These are phyloP conservation scores for Lolium perenne DNA, from an alignment of 176 grass and related monocot species.

Conservation along the genomic window DNA sequence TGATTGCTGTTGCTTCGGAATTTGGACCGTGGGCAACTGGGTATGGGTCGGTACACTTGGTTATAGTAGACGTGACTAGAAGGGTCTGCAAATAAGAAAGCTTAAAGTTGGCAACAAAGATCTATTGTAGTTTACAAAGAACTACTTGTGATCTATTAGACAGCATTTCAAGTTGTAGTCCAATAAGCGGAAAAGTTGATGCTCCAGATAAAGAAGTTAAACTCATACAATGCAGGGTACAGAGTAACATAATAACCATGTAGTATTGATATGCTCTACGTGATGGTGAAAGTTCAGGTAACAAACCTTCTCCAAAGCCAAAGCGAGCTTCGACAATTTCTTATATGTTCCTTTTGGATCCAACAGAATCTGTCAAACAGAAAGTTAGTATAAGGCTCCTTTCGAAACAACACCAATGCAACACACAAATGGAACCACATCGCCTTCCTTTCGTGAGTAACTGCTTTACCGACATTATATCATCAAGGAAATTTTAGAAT, in stretches of 20 bases:
- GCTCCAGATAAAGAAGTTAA: neutral
- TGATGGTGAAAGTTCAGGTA: constrained; percentile 23
- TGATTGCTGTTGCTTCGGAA: constrained; percentile 34
- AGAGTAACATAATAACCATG: constrained; percentile 9
- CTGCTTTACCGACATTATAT: neutral
- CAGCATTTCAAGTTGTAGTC: neutral
- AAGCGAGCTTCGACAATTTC: constrained; percentile 76
- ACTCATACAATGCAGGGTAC: neutral
- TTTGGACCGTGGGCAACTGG: constrained; percentile 50
- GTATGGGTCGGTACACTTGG: constrained; percentile 75
- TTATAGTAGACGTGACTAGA: constrained; percentile 83
- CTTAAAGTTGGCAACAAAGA: constrained; percentile 24
- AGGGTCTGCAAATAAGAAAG: constrained; percentile 71
- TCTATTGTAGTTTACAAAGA: neutral
- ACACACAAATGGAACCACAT: constrained; percentile 11
- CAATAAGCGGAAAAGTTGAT: neutral
- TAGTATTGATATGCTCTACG: neutral
- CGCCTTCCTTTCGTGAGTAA: constrained; percentile 10
- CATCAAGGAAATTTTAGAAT: constrained; percentile 29
- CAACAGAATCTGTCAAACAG: constrained; percentile 75
- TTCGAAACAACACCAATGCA: constrained; percentile 26
- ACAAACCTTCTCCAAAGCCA: constrained; percentile 97
- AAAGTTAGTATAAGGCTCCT: constrained; percentile 40
- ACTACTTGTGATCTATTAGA: neutral
- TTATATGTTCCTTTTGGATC: constrained; percentile 90